phyloP scores from a whole-genome alignment of 1,284 basidiomycete genomes.

The Anthracocystis panici-leucophaei region DNA sequence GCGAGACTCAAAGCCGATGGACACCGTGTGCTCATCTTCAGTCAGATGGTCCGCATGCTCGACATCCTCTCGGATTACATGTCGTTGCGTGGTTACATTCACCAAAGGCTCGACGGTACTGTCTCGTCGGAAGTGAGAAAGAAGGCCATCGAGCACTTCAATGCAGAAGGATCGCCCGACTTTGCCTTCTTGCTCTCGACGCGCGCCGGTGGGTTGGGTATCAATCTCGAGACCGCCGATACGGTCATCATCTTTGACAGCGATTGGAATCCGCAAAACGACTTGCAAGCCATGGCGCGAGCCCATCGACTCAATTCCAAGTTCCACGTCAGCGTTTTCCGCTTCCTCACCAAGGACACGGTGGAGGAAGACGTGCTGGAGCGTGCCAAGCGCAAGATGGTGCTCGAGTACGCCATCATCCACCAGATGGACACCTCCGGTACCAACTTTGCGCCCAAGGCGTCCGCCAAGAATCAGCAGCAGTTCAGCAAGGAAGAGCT shows the following conservation, averaged over 20 bases:
- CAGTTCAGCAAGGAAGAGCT: constrained; percentile 97
- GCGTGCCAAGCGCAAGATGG: constrained; percentile 99
- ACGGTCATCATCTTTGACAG: constrained; percentile 98
- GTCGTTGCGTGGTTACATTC: constrained; percentile 85
- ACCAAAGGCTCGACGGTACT: constrained; percentile 82
- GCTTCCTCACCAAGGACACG: constrained; percentile 96
- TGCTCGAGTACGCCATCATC: constrained; percentile 99
- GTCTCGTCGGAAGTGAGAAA: constrained; percentile 84
- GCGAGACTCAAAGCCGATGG: constrained; percentile 71
- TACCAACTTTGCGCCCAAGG: constrained; percentile 85
- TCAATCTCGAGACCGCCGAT: constrained; percentile 81
- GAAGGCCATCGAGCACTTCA: constrained; percentile 83
- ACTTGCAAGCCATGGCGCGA: constrained; percentile 99
- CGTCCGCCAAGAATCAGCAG: constrained; percentile 68
- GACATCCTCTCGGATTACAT: constrained; percentile 99
- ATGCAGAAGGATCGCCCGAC: constrained; percentile 80
- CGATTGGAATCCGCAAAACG: constrained; percentile 94
- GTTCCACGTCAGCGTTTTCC: constrained; percentile 96
- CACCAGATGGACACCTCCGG: constrained; percentile 99
- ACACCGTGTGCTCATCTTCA: constrained; percentile 74
- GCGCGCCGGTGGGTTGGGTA: constrained; percentile 68
- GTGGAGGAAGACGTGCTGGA: constrained; percentile 99
- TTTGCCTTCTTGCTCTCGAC: constrained; percentile 68
- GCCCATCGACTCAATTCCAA: constrained; percentile 75
- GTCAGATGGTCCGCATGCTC: constrained; percentile 98